Evolutionary conservation across 768 basidiomycete genomes (phyloP).

Genomic region (Xerocomus brunneocitrinus): DNA sequence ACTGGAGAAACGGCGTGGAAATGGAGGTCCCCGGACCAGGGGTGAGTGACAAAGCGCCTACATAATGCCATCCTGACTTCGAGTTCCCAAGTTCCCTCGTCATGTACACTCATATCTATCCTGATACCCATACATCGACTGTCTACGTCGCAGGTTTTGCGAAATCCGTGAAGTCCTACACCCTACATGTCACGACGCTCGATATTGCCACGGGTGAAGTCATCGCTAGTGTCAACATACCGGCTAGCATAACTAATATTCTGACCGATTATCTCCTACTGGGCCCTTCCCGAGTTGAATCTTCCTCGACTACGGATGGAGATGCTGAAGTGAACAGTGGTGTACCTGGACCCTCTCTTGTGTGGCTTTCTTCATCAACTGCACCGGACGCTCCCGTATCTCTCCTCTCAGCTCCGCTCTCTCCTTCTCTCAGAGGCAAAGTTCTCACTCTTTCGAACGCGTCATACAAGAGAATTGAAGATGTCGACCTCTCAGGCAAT

Average conservation of each 20-base stretch:
- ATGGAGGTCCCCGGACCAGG: constrained; percentile 67
- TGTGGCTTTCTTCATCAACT: constrained; percentile 33
- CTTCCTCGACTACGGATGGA: background rate
- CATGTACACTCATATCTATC: constrained; percentile 57
- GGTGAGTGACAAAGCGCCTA: constrained; percentile 38
- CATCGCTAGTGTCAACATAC: constrained; percentile 46
- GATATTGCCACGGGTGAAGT: constrained; percentile 50
- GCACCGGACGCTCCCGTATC: constrained; percentile 9
- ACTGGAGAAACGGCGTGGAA: constrained; percentile 62
- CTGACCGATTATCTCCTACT: constrained; percentile 37
- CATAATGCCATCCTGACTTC: background rate
- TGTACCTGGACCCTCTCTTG: constrained; percentile 18
- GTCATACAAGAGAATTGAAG: constrained; percentile 50
- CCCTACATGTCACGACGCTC: constrained; percentile 63
- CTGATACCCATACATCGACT: constrained; percentile 45
- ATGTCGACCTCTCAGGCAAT: constrained; percentile 52
- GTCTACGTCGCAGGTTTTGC: constrained; percentile 53
- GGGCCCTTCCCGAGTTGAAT: constrained; percentile 14
- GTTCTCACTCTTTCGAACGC: constrained; percentile 39
- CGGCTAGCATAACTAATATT: constrained; percentile 42
- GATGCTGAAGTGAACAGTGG: background rate
- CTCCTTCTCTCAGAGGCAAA: constrained; percentile 48
- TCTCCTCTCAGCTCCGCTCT: constrained; percentile 39
- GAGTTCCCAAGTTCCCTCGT: constrained; percentile 49
- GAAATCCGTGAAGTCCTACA: constrained; percentile 45